Conservation (phyloP, 2,329 filamentous ascomycete genomes). For the Podosphaera xanthii region DNA sequence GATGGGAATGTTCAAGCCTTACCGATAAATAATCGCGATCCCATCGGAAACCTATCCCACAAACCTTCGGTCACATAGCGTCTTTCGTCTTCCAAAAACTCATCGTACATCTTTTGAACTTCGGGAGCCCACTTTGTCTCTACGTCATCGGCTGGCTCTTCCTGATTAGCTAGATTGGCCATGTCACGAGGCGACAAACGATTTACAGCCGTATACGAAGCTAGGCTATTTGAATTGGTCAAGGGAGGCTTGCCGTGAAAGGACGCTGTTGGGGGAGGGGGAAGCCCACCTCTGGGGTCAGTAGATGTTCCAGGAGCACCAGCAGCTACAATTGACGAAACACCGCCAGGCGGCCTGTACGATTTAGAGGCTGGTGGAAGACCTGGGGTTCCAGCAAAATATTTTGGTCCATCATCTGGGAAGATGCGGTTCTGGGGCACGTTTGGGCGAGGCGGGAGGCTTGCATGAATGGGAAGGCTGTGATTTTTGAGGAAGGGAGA, state of each 20-base stretch:
- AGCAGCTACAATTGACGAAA: slow-evolving; percentile 13
- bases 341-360: slow-evolving; percentile 15
- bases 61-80: slow-evolving; percentile 55
- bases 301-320: slow-evolving; percentile 16
- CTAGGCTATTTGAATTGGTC: slow-evolving; percentile 8
- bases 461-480: slow-evolving; percentile 15
- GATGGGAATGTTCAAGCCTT: slow-evolving; percentile 14
- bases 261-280: slow-evolving; percentile 16
- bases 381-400: slow-evolving; percentile 12
- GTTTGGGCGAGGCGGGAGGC: slow-evolving; percentile 17
- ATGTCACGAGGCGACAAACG: slow-evolving; percentile 7
- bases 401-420: slow-evolving; percentile 15
- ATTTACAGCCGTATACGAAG: slow-evolving; percentile 8
- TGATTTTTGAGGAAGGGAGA: slow-evolving; percentile 8
- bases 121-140: slow-evolving; percentile 21
- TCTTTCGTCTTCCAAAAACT: slow-evolving; percentile 50
- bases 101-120: slow-evolving; percentile 45
- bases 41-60: slow-evolving; percentile 61
- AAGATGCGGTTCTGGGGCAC: slow-evolving; percentile 11
- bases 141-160: slow-evolving; percentile 12
- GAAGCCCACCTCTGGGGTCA: slow-evolving; percentile 15
- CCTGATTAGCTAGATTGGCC: slow-evolving; percentile 7
- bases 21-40: slow-evolving; percentile 66
- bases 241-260: slow-evolving; percentile 11
- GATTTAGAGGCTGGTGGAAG: slow-evolving; percentile 10